These are phyloP conservation scores for Cadophora luteo-olivacea DNA, from an alignment of 2,329 filamentous ascomycete species.

Conservation along the genomic window DNA sequence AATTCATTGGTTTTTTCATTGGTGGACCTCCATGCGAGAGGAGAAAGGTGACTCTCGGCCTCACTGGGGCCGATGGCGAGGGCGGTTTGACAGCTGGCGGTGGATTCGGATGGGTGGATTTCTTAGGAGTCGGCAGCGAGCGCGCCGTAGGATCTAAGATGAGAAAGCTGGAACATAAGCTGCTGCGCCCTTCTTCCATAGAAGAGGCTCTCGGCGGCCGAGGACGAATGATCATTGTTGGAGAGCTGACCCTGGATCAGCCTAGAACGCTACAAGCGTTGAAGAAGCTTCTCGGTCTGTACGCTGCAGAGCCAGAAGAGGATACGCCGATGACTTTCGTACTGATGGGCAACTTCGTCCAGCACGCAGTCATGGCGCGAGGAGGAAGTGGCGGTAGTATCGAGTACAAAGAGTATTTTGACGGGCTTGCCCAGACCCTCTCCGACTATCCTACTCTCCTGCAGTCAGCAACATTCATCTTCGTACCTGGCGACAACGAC, in stretches of 20 bases:
- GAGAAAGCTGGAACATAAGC: slow-evolving; percentile 76
- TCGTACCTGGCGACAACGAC: slow-evolving; percentile 96
- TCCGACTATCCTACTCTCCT: slow-evolving; percentile 84
- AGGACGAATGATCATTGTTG: slow-evolving; percentile 74
- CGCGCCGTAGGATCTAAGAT: slow-evolving; percentile 83
- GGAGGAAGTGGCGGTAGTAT: slow-evolving; percentile 82
- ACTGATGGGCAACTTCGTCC: slow-evolving; percentile 83
- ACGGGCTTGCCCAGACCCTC: slow-evolving; percentile 81
- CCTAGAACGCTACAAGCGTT: slow-evolving; percentile 83
- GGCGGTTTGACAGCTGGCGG: slow-evolving; percentile 70
- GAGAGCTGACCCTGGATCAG: slow-evolving; percentile 86
- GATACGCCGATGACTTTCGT: slow-evolving; percentile 80
- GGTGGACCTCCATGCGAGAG: slow-evolving; percentile 92
- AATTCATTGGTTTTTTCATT: slow-evolving; percentile 88
- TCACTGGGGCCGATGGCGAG: slow-evolving; percentile 59
- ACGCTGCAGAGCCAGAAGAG: slow-evolving; percentile 69
- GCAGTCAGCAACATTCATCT: slow-evolving; percentile 82
- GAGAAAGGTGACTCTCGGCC: slow-evolving; percentile 78
- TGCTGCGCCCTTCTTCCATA: slow-evolving; percentile 54
- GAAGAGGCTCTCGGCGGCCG: slow-evolving; percentile 47
- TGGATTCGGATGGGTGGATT: slow-evolving; percentile 97
- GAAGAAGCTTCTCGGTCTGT: slow-evolving; percentile 76
- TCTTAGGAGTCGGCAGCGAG: slow-evolving; percentile 89
- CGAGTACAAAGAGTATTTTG: slow-evolving; percentile 96
- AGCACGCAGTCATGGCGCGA: slow-evolving; percentile 68